These are phyloP conservation scores for Penicillium nordicum DNA, from an alignment of 2,329 filamentous ascomycete species.

Conservation along the genomic window DNA sequence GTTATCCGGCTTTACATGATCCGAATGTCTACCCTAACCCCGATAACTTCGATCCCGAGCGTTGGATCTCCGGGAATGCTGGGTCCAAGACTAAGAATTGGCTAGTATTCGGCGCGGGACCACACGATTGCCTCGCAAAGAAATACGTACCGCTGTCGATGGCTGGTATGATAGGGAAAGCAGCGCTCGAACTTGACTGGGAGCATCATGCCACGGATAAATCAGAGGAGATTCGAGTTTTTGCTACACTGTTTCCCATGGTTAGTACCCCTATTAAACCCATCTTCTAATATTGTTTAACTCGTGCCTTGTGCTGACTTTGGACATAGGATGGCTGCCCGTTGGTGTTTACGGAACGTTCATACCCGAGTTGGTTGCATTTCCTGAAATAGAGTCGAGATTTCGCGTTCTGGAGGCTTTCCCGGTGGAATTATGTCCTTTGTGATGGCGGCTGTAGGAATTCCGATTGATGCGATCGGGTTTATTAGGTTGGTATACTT, in stretches of 20 bases:
- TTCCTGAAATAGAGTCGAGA: background rate
- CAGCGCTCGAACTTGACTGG: slow-evolving; percentile 51
- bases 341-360: slow-evolving; percentile 37
- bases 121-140: slow-evolving; percentile 51
- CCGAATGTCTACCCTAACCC: slow-evolving; percentile 49
- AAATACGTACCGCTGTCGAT: slow-evolving; percentile 52
- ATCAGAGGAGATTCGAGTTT: slow-evolving; percentile 52
- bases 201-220: slow-evolving; percentile 47
- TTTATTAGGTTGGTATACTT: background rate
- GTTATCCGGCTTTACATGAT: slow-evolving; percentile 52
- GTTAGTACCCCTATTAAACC: slow-evolving; percentile 30
- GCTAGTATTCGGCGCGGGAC: slow-evolving; percentile 52
- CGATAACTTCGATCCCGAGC: slow-evolving; percentile 49
- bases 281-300: background rate
- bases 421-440: background rate
- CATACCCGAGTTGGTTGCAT: background rate
- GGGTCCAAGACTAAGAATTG: slow-evolving; percentile 53
- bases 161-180: slow-evolving; percentile 54
- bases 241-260: slow-evolving; percentile 51
- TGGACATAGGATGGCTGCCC: slow-evolving; percentile 35
- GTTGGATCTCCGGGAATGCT: slow-evolving; percentile 53
- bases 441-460: background rate
- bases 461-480: too few species aligned
- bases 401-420: background rate
- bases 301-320: slow-evolving; percentile 3